These are phyloP conservation scores for Graphilbum fragrans DNA, from an alignment of 2,329 filamentous ascomycete species.

Conservation along the genomic window DNA sequence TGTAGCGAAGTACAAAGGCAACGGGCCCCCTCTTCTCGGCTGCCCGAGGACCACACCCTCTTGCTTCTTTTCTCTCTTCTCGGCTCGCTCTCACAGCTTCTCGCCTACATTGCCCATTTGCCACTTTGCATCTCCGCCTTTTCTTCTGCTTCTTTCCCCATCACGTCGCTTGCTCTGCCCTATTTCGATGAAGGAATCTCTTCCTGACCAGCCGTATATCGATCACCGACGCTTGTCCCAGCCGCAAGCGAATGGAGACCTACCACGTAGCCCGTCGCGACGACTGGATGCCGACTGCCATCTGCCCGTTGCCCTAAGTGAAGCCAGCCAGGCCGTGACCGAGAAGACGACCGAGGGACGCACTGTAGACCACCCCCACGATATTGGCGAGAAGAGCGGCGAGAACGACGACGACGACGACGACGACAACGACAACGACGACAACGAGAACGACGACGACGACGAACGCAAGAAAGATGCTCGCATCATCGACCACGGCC, in stretches of 20 bases:
- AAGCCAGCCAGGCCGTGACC: neutral
- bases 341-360: neutral
- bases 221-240: slow-evolving; percentile 44
- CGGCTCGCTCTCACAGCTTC: too few species aligned
- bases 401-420: neutral
- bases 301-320: slow-evolving; percentile 15
- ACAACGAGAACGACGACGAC: neutral
- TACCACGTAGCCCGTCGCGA: slow-evolving; percentile 19
- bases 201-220: slow-evolving; percentile 38
- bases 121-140: neutral
- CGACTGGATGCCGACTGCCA: slow-evolving; percentile 23
- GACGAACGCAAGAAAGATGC: slow-evolving; percentile 1
- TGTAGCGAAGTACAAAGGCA: too few species aligned
- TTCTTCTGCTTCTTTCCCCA: neutral
- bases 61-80: slow-evolving; percentile 1
- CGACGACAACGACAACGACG: slow-evolving; percentile 1
- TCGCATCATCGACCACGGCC: neutral
- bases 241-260: slow-evolving; percentile 42
- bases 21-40: too few species aligned
- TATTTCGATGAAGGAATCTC: slow-evolving; percentile 51
- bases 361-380: neutral
- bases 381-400: neutral
- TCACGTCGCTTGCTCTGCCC: neutral
- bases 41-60: too few species aligned
- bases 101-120: too few species aligned